Evolutionary conservation across 108 stramenopile species (phyloP).

Genomic region (Hondaea fermentalgiana): DNA sequence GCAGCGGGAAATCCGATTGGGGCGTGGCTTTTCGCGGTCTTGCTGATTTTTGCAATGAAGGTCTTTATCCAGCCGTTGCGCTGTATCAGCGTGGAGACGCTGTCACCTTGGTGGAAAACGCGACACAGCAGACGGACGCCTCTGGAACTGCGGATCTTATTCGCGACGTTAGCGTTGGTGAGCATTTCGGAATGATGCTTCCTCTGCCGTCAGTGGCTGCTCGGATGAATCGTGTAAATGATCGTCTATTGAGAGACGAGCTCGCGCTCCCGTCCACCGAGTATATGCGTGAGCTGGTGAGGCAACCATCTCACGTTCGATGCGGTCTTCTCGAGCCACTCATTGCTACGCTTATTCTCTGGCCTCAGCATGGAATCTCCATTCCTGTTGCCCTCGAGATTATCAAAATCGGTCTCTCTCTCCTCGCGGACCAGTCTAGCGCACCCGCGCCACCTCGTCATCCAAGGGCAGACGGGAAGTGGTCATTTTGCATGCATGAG

Average conservation of each 20-base stretch:
- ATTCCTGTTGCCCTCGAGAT: background rate
- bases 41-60: slow-evolving; percentile 11
- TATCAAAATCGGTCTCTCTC: background rate
- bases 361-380: background rate
- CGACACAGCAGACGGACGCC: background rate
- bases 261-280: background rate
- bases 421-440: no score
- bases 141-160: background rate
- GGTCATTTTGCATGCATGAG: background rate
- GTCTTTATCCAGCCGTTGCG: slow-evolving; percentile 22
- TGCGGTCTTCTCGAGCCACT: background rate
- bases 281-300: background rate
- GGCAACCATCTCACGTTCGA: background rate
- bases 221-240: background rate
- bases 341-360: background rate
- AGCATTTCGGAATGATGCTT: background rate
- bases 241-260: background rate
- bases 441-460: no score
- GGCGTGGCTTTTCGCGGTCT: slow-evolving; percentile 32
- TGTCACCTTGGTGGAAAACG: slow-evolving; percentile 10
- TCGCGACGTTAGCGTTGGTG: background rate
- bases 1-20: slow-evolving; percentile 33
- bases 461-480: background rate
- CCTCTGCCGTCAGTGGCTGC: background rate
- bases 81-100: slow-evolving; percentile 38